These are phyloP conservation scores for Fusarium lyarnte DNA, from an alignment of 2,329 filamentous ascomycete genomes.

Conservation along the genomic window DNA sequence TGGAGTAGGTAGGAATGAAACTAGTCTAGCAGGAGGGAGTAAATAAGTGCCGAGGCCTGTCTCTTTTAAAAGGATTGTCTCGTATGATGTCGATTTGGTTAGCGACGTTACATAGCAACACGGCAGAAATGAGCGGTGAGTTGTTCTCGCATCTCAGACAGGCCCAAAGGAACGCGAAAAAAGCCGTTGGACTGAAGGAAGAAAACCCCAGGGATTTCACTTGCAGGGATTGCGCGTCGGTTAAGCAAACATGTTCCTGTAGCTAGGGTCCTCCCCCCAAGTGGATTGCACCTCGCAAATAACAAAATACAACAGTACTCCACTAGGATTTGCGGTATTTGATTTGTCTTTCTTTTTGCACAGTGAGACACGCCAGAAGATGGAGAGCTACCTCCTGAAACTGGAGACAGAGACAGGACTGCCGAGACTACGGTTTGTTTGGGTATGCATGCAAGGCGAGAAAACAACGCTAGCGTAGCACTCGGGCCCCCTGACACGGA, in stretches of 20 bases:
- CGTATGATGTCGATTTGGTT: constrained; percentile 15
- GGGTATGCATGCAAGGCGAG: constrained; percentile 10
- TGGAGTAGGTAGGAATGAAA: background rate
- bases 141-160: constrained; percentile 7
- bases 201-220: background rate
- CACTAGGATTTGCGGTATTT: background rate
- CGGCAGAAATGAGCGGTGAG: constrained; percentile 30
- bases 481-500: background rate
- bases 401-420: background rate
- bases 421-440: constrained; percentile 2
- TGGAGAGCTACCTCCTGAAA: background rate
- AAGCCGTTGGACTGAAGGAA: constrained; percentile 6
- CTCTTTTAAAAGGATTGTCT: constrained; percentile 8
- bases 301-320: constrained; percentile 9
- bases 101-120: constrained; percentile 22
- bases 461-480: constrained; percentile 13
- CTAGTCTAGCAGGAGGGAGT: background rate
- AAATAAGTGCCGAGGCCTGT: constrained; percentile 15
- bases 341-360: background rate
- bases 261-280: background rate
- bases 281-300: constrained; percentile 3
- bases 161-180: constrained; percentile 13
- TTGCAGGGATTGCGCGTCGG: background rate
- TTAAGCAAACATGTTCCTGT: background rate
- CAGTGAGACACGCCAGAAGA: background rate